phyloP scores from a whole-genome alignment of 805 yeast genomes.

The Starmerella apis region DNA sequence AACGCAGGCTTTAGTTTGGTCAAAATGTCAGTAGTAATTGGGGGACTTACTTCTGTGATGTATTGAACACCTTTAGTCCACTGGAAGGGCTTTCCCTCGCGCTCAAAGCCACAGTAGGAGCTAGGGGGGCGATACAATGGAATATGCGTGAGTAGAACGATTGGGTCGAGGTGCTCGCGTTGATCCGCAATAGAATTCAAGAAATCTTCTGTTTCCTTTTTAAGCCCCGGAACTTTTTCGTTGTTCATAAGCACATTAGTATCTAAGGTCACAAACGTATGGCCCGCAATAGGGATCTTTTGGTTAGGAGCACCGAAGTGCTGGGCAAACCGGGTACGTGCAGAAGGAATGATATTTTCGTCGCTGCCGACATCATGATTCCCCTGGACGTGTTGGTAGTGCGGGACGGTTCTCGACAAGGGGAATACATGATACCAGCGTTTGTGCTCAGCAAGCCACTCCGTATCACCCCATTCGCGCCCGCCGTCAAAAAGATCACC shows the following conservation, averaged over 20 bases:
- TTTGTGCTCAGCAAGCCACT: conserved; percentile 58
- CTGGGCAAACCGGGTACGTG: conserved; percentile 52
- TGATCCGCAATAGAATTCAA: conserved; percentile 33
- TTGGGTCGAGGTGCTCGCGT: conserved; percentile 8
- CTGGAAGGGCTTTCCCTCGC: conserved; percentile 68
- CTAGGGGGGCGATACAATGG: conserved; percentile 68
- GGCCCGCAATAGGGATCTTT: conserved; percentile 50
- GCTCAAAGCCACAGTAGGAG: conserved; percentile 54
- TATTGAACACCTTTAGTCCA: conserved; percentile 69
- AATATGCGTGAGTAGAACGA: conserved; percentile 66
- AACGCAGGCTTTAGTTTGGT: conserved; percentile 51
- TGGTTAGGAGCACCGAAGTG: conserved; percentile 63
- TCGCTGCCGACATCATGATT: conserved; percentile 97
- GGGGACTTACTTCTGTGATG: conserved; percentile 71
- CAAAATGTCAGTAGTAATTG: conserved; percentile 50
- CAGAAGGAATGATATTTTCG: conserved; percentile 47
- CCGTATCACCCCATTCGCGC: conserved; percentile 62
- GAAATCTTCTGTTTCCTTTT: conserved; percentile 42
- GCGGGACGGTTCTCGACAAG: conserved; percentile 23
- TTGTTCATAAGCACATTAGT: conserved; percentile 72
- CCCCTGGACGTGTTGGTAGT: conserved; percentile 52
- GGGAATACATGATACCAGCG: conserved; percentile 65
- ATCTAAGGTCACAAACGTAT: conserved; percentile 67
- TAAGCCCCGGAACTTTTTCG: conserved; percentile 38
- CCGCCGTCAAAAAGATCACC: conserved; percentile 97